Evolutionary conservation across 1,139 yeast genomes (phyloP).

Genomic region (Pichia sp.): DNA sequence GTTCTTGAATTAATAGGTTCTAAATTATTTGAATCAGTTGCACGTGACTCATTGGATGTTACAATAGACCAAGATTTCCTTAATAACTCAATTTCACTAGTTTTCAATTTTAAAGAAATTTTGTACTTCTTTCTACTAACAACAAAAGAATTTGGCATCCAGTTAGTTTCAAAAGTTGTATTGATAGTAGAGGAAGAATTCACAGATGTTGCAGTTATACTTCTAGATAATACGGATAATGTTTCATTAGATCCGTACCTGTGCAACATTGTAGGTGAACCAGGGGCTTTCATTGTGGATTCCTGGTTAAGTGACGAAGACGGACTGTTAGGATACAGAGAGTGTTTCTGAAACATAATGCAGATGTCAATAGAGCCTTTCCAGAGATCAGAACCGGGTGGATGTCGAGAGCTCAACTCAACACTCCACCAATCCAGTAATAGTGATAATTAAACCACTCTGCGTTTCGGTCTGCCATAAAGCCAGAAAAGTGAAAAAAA

Average conservation of each 20-base stretch:
- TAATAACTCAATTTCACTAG: slow-evolving; percentile 34
- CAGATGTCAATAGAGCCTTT: too few relatives aligned
- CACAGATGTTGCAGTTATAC: slow-evolving; percentile 25
- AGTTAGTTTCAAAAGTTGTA: slow-evolving; percentile 27
- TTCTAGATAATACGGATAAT: slow-evolving; percentile 18
- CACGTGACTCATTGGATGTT: slow-evolving; percentile 16
- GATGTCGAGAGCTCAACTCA: too few relatives aligned
- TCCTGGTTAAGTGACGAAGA: slow-evolving; percentile 1
- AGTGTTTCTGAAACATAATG: too few relatives aligned
- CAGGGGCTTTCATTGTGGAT: background rate
- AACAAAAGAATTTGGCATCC: slow-evolving; percentile 29
- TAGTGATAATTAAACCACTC: too few relatives aligned
- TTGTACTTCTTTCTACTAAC: slow-evolving; percentile 24
- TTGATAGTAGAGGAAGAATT: slow-evolving; percentile 25
- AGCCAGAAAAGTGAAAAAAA: too few relatives aligned
- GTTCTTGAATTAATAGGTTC: slow-evolving; percentile 4
- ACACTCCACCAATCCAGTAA: too few relatives aligned
- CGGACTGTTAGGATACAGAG: background rate
- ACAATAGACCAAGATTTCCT: slow-evolving; percentile 37
- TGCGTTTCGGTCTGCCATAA: too few relatives aligned
- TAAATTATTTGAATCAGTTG: slow-evolving; percentile 5
- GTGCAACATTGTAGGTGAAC: slow-evolving; percentile 7
- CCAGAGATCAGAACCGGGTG: too few relatives aligned
- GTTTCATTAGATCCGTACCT: slow-evolving; percentile 16
- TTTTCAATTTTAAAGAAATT: slow-evolving; percentile 30